phyloP scores from a whole-genome alignment of 2,329 filamentous ascomycete genomes.

The Peltaster fructicola region DNA sequence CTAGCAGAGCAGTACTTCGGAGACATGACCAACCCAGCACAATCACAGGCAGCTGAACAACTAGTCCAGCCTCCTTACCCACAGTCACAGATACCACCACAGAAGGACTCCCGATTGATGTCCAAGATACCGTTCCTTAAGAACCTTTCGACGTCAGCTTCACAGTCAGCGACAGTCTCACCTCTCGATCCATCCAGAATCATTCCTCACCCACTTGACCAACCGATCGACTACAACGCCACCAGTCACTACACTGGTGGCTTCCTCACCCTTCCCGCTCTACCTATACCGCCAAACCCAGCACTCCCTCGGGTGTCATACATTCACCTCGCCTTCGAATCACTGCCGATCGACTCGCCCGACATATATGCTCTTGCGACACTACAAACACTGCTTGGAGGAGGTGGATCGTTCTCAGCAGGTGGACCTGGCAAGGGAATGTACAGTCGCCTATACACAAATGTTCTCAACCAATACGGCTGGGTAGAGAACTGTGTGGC shows the following conservation, averaged over 20 bases:
- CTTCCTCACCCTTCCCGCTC: slow-evolving; percentile 67
- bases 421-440: slow-evolving; percentile 96
- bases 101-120: slow-evolving; percentile 48
- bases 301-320: slow-evolving; percentile 69
- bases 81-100: slow-evolving; percentile 20
- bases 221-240: slow-evolving; percentile 37
- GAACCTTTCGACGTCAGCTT: slow-evolving; percentile 60
- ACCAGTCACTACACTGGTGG: slow-evolving; percentile 83
- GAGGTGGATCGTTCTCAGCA: slow-evolving; percentile 89
- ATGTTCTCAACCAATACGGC: slow-evolving; percentile 90
- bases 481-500: slow-evolving; percentile 94
- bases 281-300: slow-evolving; percentile 61
- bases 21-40: slow-evolving; percentile 48
- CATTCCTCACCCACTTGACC: slow-evolving; percentile 26
- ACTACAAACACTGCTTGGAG: slow-evolving; percentile 85
- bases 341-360: slow-evolving; percentile 70
- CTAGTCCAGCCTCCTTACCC: slow-evolving; percentile 17
- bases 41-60: slow-evolving; percentile 6
- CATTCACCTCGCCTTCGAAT: slow-evolving; percentile 92
- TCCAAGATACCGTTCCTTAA: slow-evolving; percentile 84
- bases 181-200: slow-evolving; percentile 30
- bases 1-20: slow-evolving; percentile 78
- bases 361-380: slow-evolving; percentile 96
- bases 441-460: slow-evolving; percentile 95
- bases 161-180: slow-evolving; percentile 41